phyloP scores from a whole-genome alignment of 306 rosid genomes.

The Vigna unguiculata region DNA sequence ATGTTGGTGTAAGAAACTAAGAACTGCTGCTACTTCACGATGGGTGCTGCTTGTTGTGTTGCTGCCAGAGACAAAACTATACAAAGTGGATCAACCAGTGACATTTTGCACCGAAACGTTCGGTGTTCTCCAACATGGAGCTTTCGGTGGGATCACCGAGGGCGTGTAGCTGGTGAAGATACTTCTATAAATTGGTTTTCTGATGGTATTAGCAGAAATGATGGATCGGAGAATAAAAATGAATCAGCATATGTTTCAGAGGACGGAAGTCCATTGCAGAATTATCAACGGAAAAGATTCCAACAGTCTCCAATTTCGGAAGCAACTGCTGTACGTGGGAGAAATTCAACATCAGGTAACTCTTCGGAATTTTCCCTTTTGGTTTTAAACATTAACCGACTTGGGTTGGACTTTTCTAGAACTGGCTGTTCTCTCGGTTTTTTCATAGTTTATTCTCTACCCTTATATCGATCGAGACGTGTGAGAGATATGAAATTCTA shows the following conservation, averaged over 20 bases:
- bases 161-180: slow-evolving; percentile 65
- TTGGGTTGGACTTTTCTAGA: slow-evolving; percentile 1
- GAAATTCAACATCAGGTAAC: slow-evolving; percentile 53
- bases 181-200: slow-evolving; percentile 62
- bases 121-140: slow-evolving; percentile 61
- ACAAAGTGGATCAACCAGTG: slow-evolving; percentile 52
- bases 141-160: slow-evolving; percentile 63
- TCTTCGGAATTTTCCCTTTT: slow-evolving; percentile 9
- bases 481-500: slow-evolving; percentile 30
- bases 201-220: slow-evolving; percentile 50
- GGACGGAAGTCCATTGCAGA: slow-evolving; percentile 53
- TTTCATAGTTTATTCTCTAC: slow-evolving; percentile 20
- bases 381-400: not conserved
- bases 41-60: slow-evolving; percentile 65
- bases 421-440: not conserved
- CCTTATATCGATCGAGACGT: slow-evolving; percentile 14
- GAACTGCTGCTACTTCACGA: slow-evolving; percentile 34
- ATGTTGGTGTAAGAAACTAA: slow-evolving; percentile 31
- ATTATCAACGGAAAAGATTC: slow-evolving; percentile 36
- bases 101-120: slow-evolving; percentile 41
- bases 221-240: slow-evolving; percentile 54
- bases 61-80: slow-evolving; percentile 55
- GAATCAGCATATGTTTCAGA: slow-evolving; percentile 54
- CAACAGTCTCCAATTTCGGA: slow-evolving; percentile 50
- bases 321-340: slow-evolving; percentile 38